Conservation (phyloP, 495 filamentous ascomycete species). For the Cudoniella acicularis region DNA sequence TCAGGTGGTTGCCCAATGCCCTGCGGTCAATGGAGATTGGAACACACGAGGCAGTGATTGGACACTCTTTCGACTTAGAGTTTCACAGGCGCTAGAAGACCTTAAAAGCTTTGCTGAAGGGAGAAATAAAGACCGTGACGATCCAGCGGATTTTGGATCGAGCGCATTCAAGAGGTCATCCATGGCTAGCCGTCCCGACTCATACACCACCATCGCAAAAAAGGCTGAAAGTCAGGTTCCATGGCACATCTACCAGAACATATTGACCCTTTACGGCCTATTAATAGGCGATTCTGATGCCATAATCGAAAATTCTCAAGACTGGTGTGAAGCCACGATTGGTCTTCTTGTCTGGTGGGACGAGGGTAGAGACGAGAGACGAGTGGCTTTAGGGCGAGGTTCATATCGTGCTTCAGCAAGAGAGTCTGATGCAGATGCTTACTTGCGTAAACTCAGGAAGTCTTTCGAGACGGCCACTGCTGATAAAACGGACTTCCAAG, state of each 20-base stretch:
- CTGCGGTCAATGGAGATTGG: conserved; percentile 66
- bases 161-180: conserved; percentile 52
- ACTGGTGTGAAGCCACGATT: conserved; percentile 85
- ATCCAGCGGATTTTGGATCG: conserved; percentile 22
- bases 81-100: conserved; percentile 59
- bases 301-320: conserved; percentile 65
- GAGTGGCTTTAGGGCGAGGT: conserved; percentile 34
- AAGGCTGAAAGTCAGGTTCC: conserved; percentile 80
- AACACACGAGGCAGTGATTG: conserved; percentile 72
- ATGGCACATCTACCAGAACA: conserved; percentile 78
- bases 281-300: conserved; percentile 66
- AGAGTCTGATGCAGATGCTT: conserved; percentile 38
- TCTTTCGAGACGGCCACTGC: conserved; percentile 40
- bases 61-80: conserved; percentile 69
- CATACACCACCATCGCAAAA: conserved; percentile 59
- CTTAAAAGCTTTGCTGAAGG: conserved; percentile 74
- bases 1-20: conserved; percentile 65
- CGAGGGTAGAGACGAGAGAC: conserved; percentile 58
- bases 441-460: conserved; percentile 37
- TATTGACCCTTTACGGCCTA: conserved; percentile 71
- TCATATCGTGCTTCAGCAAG: conserved; percentile 23
- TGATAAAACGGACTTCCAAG: conserved; percentile 50
- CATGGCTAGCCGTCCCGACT: conserved; percentile 24
- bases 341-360: conserved; percentile 86
- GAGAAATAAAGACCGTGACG: conserved; percentile 10